Conservation (phyloP, 345 rosid genomes). For the Eucalyptus shirleyi region DNA sequence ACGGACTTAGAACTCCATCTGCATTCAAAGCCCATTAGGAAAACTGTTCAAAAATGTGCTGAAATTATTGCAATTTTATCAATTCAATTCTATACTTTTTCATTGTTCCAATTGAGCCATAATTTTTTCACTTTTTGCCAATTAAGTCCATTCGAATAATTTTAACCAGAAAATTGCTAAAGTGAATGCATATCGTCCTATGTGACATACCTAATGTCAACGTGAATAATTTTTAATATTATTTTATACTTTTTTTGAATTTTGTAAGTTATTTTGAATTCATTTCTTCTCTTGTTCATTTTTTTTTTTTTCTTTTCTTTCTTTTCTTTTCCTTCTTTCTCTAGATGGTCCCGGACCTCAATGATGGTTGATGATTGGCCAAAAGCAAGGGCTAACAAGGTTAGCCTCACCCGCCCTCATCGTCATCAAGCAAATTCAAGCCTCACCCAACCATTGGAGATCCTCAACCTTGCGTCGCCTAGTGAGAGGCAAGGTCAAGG, state of each 20-base stretch:
- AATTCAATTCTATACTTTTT: too few relatives aligned
- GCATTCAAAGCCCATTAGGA: neutral
- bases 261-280: too few relatives aligned
- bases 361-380: neutral
- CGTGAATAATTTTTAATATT: too few relatives aligned
- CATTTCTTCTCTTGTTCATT: too few relatives aligned
- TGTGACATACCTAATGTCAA: neutral
- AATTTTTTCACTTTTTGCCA: neutral
- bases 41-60: neutral
- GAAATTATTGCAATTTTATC: neutral
- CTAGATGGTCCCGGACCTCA: fast-evolving
- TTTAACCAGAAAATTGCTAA: too few relatives aligned
- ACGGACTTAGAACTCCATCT: neutral
- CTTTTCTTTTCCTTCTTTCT: neutral
- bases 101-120: neutral
- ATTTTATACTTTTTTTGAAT: too few relatives aligned
- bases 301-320: too few relatives aligned
- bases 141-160: too few relatives aligned
- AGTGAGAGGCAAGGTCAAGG: neutral
- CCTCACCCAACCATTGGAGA: neutral
- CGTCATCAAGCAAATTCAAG: neutral
- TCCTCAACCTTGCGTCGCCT: neutral
- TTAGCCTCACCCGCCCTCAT: neutral
- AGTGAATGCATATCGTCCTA: too few relatives aligned
- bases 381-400: neutral